Conservation (phyloP, 2,329 filamentous ascomycete species). For the Fusarium phyllophilum region DNA sequence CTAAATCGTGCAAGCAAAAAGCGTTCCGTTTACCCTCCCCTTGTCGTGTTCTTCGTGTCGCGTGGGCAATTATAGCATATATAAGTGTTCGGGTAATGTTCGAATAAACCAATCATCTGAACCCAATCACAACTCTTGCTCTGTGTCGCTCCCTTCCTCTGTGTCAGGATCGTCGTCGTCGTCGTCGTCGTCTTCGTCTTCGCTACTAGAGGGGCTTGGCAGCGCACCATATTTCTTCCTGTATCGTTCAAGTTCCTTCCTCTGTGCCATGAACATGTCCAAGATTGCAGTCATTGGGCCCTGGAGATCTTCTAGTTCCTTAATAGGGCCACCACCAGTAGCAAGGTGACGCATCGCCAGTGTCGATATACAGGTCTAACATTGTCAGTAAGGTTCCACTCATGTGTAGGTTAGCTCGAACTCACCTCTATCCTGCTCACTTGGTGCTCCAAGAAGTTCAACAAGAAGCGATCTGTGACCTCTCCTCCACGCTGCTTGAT, state of each 20-base stretch:
- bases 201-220: conserved; percentile 39
- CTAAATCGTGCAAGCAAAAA: conserved; percentile 14
- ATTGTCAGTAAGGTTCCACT: conserved; percentile 37
- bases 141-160: conserved; percentile 44
- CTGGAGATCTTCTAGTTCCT: conserved; percentile 75
- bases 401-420: conserved; percentile 69
- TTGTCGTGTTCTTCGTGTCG: conserved; percentile 27
- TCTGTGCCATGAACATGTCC: conserved; percentile 66
- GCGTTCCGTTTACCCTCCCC: conserved; percentile 23
- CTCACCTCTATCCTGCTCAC: conserved; percentile 94
- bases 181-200: conserved; percentile 36
- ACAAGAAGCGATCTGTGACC: conserved; percentile 85
- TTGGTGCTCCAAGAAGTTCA: conserved; percentile 94
- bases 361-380: conserved; percentile 81
- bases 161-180: conserved; percentile 32
- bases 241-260: conserved; percentile 72
- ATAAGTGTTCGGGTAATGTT: conserved; percentile 17
- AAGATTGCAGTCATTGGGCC: conserved; percentile 82
- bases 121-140: conserved; percentile 39
- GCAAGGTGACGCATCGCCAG: conserved; percentile 83
- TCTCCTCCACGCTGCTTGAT: conserved; percentile 77
- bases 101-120: not conserved
- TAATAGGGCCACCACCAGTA: conserved; percentile 70
- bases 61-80: conserved; percentile 36
- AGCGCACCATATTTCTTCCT: conserved; percentile 63